Evolutionary conservation across 2,329 filamentous ascomycete genomes (phyloP), one percentile per base, ranked within the genome.

Genomic region (Colletotrichum lentis): DNA sequence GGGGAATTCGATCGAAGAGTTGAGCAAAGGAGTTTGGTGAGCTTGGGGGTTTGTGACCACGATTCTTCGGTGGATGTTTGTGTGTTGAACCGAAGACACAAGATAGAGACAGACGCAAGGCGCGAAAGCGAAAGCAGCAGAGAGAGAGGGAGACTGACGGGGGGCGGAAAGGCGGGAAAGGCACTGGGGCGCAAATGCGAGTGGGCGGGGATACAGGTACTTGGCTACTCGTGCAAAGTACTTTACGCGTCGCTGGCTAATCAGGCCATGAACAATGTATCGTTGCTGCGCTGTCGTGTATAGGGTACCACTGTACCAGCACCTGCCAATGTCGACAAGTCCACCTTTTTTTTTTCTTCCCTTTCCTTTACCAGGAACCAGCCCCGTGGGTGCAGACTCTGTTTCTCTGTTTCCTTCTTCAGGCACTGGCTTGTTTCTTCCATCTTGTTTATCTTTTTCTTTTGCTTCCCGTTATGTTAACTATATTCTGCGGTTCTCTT

Each of bases 71-170:
- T 49, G 43, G 62, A 44, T 50, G 22, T 20, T 67, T 67, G 62
- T 53, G 53, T 67, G 64, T 64, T 58, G 53, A 64, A 67, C 41
- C 56, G 46, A 46, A 43, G 53, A 44, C 31, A 49, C 46, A 31
- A 31, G 35, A 59, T 7, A 35, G 31, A 35, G 8, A 35, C 7
- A 35, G 31, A 35, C 31, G 31, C 31, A 47, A 31, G 18, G 50
- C 27, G 41, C 24, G 20, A 58, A 47, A 46, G 49, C 39, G 10
- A 31, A 11, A 8, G 14, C 27, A 6, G 11, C 31, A 16, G 20
- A 47, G 10, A 24, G 16, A 31, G 22, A 22, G 22, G 16, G 16
- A 47, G 6, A 14, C 14, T 44, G 47, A 37, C n/a, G 18, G 50
- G 50, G 35, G 52, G 24, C 31, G 27, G 52, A 24, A 35, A 55